Base-by-base conservation (phyloP, 176 grass and related monocot genomes). In the Aegilops bicornis region DNA sequence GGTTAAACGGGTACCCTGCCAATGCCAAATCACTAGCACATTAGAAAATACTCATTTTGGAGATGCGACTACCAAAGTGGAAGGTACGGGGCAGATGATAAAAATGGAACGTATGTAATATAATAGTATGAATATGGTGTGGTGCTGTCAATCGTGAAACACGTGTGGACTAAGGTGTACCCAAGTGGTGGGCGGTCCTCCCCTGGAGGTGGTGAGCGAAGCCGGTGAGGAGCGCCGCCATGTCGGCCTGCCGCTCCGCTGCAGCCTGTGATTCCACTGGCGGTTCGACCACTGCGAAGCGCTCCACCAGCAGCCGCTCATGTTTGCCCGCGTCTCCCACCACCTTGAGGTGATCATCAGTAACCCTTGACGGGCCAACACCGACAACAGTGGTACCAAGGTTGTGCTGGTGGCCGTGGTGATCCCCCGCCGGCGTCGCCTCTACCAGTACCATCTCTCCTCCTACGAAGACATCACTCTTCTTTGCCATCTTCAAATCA, bases 1-100 rank as follows among this genome's bases (percentile, higher is more conserved):
- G 35, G 58, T 89, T 92, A 74, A 35, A 87, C 2, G 87, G 87
- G 23, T 92, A 92, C 10, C 90, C 85, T 91, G 50, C 30, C 39
- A 79, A 17, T 15, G 39, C 17, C 3, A 71, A 48, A 48, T 15
- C 42, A 43, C 42, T 43, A 43, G 42, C 42, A 43, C 10, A 12
- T 43, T 43, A 43, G 42, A 37, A 43, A 43, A 43, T 43, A 43
- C 42, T 43, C 10, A 43, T 43, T 43, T 43, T 3, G 42, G 10
- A 43, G 2, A 12, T 43, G 42, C 10, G 10, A 43, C 42, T 43
- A 43, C 10, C 9, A 43, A 43, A 43, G 0, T 43, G 42, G 42
- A 43, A 43, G 42, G 42, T 3, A 43, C n/a, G 2, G 42, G 10
- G 42, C 0, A 43, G 42, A 43, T 43, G 42, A 43, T 43, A 43